Base-by-base conservation (phyloP, 345 rosid species). In the Bruguiera gymnorhiza region DNA sequence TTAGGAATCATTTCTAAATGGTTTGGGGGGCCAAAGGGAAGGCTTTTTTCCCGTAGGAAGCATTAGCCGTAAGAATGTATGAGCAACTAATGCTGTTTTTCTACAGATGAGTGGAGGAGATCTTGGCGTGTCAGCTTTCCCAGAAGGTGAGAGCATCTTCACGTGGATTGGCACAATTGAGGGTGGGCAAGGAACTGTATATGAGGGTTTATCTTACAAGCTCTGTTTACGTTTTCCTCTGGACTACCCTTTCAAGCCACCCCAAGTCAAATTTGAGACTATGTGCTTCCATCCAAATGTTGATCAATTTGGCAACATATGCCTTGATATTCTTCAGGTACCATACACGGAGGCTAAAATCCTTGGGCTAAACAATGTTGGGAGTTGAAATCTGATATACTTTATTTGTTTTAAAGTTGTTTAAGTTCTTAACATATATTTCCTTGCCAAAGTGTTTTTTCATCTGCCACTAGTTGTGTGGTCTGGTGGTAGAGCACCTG, bases 241-340 rank as follows among this genome's bases (percentile, higher is more conserved):
- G 3, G 80, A 76, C 26, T 76, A 71, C 46, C 76, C 76, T 0
- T 76, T 76, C 69, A 76, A 76, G 63, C 75, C 80, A 21, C 76
- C 80, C 15, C 72, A 76, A 55, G 75, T 76, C 60, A 76, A 71
- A 62, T 76, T 76, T 54, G 80, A 71, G 56, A 71, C 76, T 16
- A 62, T 19, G 13, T 76, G 80, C 69, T 76, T 76, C 62, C 80
- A 76, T 56, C 80, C 76, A 19, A 76, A 76, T 66, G 80, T 76
- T 8, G 80, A 76, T 71, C 75, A 70, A 55, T 76, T 66, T 62
- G 80, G 80, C 65, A 76, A 71, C 69, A 76, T 76, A 66, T 76
- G 80, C 66, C 80, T 76, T 23, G 80, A 76, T 68, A 76, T 76
- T 62, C 80, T 76, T 24, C 80, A 76, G 80, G 80, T 76, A 67